Base-by-base conservation (phyloP, 176 grass and related monocot species). In the Ampelocalamus luodianensis region DNA sequence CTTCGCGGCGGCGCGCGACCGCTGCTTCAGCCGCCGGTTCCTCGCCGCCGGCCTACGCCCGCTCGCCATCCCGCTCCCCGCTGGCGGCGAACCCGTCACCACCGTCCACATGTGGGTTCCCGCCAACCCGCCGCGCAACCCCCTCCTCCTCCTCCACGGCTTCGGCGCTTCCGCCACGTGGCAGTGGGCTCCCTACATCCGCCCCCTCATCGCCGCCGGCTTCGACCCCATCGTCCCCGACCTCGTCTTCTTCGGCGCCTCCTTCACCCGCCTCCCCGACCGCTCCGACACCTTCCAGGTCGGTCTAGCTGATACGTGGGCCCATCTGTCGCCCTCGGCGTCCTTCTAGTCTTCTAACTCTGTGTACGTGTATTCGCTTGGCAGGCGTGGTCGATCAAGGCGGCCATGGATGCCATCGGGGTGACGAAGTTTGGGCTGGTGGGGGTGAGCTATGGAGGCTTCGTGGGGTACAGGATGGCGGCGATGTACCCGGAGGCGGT, bases 211-310 rank as follows among this genome's bases (percentile, higher is more conserved):
- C 88, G 80, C 85, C 68, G 82, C 93, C 3, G 96, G 93, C 0
- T 96, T 96, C 82, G 96, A 96, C 90, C 88, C 94, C 77, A 92
- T 94, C 65, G 93, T 99, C 55, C 96, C 93, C 45, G 96, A 99
- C 89, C 90, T 99, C 81, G 66, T 99, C 90, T 99, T 99, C 86
- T 99, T 99, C 65, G 96, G 93, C 18, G 86, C 53, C 13, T 99
- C 96, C 42, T 27, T 29, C 72, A 85, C 91, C 6, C 73, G 90
- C 43, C 82, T 86, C 8, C 70, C 91, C 43, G 93, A 98, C 71
- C 89, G 96, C 55, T 89, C 90, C 62, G 96, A 99, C 18, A 76
- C 84, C 32, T 90, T 87, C 85, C 96, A 99, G 79, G 79, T 70
- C 22, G 1, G 22, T 43, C 65, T 69, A 48, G 14, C 27, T 5